phyloP scores from a whole-genome alignment of 176 grass and related monocot genomes.

The Lolium perenne region DNA sequence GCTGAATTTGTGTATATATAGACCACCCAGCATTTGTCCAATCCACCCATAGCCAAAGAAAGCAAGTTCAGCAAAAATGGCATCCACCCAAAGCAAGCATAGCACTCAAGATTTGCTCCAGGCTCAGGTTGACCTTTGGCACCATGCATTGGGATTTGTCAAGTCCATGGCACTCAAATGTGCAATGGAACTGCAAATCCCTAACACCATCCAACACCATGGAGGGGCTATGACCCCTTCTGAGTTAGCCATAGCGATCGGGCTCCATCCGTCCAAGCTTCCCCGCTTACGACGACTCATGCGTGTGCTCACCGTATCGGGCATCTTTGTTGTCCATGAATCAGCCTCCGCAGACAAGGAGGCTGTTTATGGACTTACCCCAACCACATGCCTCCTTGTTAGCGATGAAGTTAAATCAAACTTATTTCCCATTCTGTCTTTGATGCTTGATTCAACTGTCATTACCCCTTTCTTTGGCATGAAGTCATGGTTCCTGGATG shows the following conservation, averaged over 20 bases:
- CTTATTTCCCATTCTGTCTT: slow-evolving; percentile 13
- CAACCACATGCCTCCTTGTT: slow-evolving; percentile 40
- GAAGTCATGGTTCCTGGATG: slow-evolving; percentile 43
- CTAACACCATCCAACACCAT: slow-evolving; percentile 49
- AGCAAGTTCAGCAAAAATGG: slow-evolving; percentile 19
- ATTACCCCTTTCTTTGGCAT: slow-evolving; percentile 34
- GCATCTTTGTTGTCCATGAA: slow-evolving; percentile 24
- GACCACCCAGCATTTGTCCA: neutral
- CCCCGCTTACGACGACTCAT: slow-evolving; percentile 46
- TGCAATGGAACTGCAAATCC: slow-evolving; percentile 53
- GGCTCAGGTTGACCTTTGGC: slow-evolving; percentile 52
- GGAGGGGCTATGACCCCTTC: slow-evolving; percentile 39
- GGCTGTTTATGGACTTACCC: slow-evolving; percentile 37
- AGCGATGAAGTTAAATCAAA: neutral
- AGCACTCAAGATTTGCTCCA: slow-evolving; percentile 34
- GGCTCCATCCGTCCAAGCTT: slow-evolving; percentile 24
- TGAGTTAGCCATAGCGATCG: slow-evolving; percentile 26
- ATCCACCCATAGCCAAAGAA: neutral
- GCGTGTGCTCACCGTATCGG: slow-evolving; percentile 39
- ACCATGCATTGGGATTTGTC: slow-evolving; percentile 47
- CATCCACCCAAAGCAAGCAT: neutral
- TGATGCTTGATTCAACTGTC: slow-evolving; percentile 33
- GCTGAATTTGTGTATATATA: slow-evolving; percentile 24
- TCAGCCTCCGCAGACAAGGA: slow-evolving; percentile 10
- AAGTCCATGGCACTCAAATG: slow-evolving; percentile 55